phyloP scores from a whole-genome alignment of 768 basidiomycete species.

The Auricularia cornea region DNA sequence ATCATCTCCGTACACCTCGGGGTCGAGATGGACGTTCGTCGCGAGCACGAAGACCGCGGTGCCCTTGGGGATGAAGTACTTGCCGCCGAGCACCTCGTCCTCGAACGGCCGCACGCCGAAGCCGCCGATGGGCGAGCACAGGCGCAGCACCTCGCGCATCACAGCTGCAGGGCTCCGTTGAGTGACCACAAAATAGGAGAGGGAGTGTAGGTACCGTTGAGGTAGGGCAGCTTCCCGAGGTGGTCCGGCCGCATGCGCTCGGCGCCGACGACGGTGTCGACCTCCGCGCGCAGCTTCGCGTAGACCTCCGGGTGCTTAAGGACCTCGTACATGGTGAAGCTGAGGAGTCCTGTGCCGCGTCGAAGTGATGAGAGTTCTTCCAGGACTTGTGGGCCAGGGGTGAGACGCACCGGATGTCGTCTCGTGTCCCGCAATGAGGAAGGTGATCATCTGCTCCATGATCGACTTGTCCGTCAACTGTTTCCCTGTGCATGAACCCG shows the following conservation, averaged over 20 bases:
- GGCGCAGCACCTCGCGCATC: slow-evolving; percentile 27
- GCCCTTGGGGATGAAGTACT: slow-evolving; percentile 32
- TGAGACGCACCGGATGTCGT: slow-evolving; percentile 25
- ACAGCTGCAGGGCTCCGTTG: slow-evolving; percentile 23
- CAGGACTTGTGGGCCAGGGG: background rate
- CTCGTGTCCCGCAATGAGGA: slow-evolving; percentile 34
- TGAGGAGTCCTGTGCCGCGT: slow-evolving; percentile 24
- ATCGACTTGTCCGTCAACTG: slow-evolving; percentile 35
- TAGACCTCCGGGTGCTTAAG: slow-evolving; percentile 36
- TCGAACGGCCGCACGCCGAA: slow-evolving; percentile 26
- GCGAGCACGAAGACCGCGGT: slow-evolving; percentile 21
- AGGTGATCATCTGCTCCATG: slow-evolving; percentile 38
- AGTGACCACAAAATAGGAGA: background rate
- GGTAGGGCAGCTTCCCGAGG: slow-evolving; percentile 36
- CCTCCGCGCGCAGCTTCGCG: slow-evolving; percentile 37
- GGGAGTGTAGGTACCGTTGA: slow-evolving; percentile 23
- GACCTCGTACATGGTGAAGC: slow-evolving; percentile 36
- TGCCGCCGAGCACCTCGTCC: slow-evolving; percentile 31
- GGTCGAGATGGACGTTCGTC: slow-evolving; percentile 31
- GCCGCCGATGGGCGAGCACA: slow-evolving; percentile 30
- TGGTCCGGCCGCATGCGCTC: slow-evolving; percentile 31
- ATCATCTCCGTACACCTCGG: slow-evolving; percentile 41
- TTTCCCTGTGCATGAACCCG: slow-evolving; percentile 18
- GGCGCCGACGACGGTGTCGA: slow-evolving; percentile 36
- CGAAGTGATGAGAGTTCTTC: background rate